phyloP scores from a whole-genome alignment of 352 stramenopile genomes.

The Globisporangium takayamanum region DNA sequence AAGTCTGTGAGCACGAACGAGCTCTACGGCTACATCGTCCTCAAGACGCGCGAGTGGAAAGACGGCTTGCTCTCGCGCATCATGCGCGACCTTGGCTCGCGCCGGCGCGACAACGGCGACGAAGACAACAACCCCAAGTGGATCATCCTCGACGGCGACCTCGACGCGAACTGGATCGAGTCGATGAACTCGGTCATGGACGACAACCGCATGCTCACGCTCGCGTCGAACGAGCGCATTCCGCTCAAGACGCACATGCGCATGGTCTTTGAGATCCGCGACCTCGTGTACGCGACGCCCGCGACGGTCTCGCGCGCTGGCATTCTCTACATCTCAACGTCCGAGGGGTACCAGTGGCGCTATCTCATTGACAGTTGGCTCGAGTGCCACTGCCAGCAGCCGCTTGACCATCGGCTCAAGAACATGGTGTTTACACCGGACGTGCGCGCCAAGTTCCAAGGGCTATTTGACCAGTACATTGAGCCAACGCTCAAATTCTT shows the following conservation, averaged over 20 bases:
- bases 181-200: slow-evolving; percentile 98
- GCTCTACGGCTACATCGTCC: slow-evolving; percentile 94
- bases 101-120: slow-evolving; percentile 83
- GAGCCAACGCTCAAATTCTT: slow-evolving; percentile 91
- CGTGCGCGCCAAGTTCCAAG: slow-evolving; percentile 69
- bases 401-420: slow-evolving; percentile 53
- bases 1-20: slow-evolving; percentile 96
- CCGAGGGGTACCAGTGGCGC: slow-evolving; percentile 93
- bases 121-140: slow-evolving; percentile 93
- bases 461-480: slow-evolving; percentile 91
- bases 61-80: slow-evolving; percentile 93
- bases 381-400: slow-evolving; percentile 59
- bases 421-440: slow-evolving; percentile 80
- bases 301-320: slow-evolving; percentile 93
- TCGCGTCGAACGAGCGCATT: slow-evolving; percentile 96
- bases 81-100: slow-evolving; percentile 92
- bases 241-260: slow-evolving; percentile 94
- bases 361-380: slow-evolving; percentile 93
- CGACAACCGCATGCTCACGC: slow-evolving; percentile 95
- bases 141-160: slow-evolving; percentile 96
- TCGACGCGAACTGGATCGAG: slow-evolving; percentile 98
- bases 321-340: slow-evolving; percentile 95
- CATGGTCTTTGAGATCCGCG: slow-evolving; percentile 97
- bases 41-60: slow-evolving; percentile 95
- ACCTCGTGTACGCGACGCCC: slow-evolving; percentile 93